Evolutionary conservation across 106 monocot genomes (phyloP).

Genomic region (Agapanthus africanus): DNA sequence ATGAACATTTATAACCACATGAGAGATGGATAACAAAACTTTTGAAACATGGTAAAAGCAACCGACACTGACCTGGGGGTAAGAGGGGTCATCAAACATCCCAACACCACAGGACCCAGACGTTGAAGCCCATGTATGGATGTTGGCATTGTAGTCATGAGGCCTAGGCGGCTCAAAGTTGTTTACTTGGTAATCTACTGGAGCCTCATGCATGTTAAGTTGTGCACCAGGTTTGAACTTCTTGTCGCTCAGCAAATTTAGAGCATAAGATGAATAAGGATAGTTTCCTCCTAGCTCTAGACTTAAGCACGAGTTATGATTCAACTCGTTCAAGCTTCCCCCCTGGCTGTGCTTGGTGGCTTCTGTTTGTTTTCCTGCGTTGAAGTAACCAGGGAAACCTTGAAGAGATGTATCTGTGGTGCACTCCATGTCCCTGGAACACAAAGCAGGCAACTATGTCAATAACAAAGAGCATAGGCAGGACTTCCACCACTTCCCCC

Average conservation of each 20-base stretch:
- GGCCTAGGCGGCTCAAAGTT: conserved; percentile 25
- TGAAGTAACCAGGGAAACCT: conserved; percentile 44
- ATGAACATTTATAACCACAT: background rate
- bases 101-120: conserved; percentile 40
- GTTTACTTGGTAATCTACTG: conserved; percentile 23
- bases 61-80: conserved; percentile 26
- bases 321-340: conserved; percentile 27
- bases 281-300: conserved; percentile 52
- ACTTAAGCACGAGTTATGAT: conserved; percentile 39
- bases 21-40: background rate
- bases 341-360: conserved; percentile 21
- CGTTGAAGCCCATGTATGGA: conserved; percentile 58
- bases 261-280: conserved; percentile 41
- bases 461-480: too few relatives aligned
- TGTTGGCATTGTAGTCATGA: conserved; percentile 33
- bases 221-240: conserved; percentile 32
- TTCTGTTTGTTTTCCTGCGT: conserved; percentile 29
- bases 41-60: background rate
- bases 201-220: conserved; percentile 26
- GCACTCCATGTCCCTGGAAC: conserved; percentile 45
- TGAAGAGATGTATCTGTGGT: conserved; percentile 29
- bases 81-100: conserved; percentile 38
- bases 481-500: background rate
- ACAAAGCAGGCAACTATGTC: background rate
- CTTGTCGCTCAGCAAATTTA: conserved; percentile 31